phyloP scores from a whole-genome alignment of 176 grass and related monocot genomes.

The Hsuehochloa calcarea region DNA sequence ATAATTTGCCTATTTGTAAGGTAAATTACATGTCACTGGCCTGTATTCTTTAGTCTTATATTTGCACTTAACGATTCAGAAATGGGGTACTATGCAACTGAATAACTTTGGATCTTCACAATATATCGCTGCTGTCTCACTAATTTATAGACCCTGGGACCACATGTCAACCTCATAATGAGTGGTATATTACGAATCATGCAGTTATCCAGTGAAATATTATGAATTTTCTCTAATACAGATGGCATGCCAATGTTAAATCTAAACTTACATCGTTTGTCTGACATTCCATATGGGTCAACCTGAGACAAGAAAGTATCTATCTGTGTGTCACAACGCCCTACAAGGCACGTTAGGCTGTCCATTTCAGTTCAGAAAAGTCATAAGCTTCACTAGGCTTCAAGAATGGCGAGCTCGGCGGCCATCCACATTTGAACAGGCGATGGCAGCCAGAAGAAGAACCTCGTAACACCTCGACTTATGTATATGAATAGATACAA shows the following conservation, averaged over 20 bases:
- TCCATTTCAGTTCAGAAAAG: background rate
- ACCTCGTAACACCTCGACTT: background rate
- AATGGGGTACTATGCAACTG: too few species aligned
- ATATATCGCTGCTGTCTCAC: too few species aligned
- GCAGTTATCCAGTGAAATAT: too few species aligned
- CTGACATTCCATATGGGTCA: background rate
- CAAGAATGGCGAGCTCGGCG: background rate
- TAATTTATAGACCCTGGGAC: too few species aligned
- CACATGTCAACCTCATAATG: too few species aligned
- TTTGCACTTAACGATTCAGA: background rate
- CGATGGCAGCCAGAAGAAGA: background rate
- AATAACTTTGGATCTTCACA: too few species aligned
- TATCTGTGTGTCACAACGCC: background rate
- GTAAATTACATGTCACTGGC: background rate
- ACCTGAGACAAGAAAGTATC: background rate
- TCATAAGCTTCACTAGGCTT: background rate
- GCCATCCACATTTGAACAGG: background rate
- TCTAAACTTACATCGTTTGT: background rate
- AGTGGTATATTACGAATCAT: too few species aligned
- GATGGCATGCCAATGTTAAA: background rate
- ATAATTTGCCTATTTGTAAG: background rate
- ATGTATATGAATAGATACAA: background rate
- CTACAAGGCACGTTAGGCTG: background rate
- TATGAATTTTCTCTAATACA: background rate
- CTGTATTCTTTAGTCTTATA: background rate